Percentiles rank a stretch among this genome's conserved stretches.
Conservation (phyloP, 352 stramenopile species). For the Phytophthora cactorum region DNA sequence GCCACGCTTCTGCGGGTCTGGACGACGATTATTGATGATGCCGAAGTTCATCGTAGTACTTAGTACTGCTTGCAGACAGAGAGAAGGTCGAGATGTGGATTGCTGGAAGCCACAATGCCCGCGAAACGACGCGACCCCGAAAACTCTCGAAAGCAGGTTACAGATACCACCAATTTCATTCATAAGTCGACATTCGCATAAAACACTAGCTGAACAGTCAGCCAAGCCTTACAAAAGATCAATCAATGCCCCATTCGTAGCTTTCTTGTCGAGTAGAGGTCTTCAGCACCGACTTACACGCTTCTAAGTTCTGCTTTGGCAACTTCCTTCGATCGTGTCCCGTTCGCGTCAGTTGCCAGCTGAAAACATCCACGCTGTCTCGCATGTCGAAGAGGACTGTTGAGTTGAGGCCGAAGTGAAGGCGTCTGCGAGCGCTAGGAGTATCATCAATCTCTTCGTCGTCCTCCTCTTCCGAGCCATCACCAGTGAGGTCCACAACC, state of each 20-base stretch:
- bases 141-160: neutral
- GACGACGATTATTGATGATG: conserved; percentile 83
- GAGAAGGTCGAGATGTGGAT: conserved; percentile 23
- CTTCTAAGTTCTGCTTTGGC: conserved; percentile 12
- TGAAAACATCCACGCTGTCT: conserved; percentile 16
- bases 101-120: neutral
- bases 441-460: neutral
- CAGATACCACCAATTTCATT: neutral
- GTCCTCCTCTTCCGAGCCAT: neutral
- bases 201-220: neutral
- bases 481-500: conserved; percentile 11
- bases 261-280: neutral
- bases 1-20: conserved; percentile 34
- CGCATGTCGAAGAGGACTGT: conserved; percentile 4
- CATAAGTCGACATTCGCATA: neutral
- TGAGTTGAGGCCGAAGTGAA: conserved; percentile 21
- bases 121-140: conserved; percentile 27
- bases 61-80: neutral
- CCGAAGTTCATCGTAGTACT: conserved; percentile 75
- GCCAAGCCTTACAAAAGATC: too few relatives aligned
- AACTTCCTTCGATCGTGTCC: neutral
- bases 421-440: neutral
- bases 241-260: too few relatives aligned
- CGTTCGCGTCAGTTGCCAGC: neutral
- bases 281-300: conserved; percentile 17